Evolutionary conservation across 2,329 filamentous ascomycete species (phyloP).

Genomic region (Fusarium sp.): DNA sequence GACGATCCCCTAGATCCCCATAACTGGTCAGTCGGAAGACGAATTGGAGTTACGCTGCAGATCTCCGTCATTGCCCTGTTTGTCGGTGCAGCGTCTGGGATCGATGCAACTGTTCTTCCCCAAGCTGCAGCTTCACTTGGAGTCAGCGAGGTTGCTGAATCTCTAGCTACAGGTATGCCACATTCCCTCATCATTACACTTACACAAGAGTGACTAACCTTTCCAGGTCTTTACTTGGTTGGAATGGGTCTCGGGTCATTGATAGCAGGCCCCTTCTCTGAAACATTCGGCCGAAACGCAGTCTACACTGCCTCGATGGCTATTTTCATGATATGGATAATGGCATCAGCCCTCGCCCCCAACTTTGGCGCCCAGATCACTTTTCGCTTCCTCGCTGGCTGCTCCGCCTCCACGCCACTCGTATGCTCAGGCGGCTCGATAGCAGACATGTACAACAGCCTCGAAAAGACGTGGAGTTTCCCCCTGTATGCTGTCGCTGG

Average conservation of each 20-base stretch:
- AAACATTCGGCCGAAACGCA: constrained; percentile 56
- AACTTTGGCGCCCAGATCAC: constrained; percentile 59
- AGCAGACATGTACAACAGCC: constrained; percentile 55
- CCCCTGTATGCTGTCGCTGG: constrained; percentile 63
- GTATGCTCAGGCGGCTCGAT: constrained; percentile 59
- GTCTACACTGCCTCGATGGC: constrained; percentile 58
- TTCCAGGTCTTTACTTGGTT: constrained; percentile 50
- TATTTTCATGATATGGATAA: constrained; percentile 60
- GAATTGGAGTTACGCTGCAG: constrained; percentile 57
- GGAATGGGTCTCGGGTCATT: constrained; percentile 56
- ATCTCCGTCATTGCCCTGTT: constrained; percentile 63
- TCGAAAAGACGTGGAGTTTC: constrained; percentile 55
- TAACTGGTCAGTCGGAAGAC: constrained; percentile 58
- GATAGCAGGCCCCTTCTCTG: constrained; percentile 56
- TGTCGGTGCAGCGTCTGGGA: constrained; percentile 65
- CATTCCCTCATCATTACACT: fast-evolving
- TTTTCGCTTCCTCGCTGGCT: constrained; percentile 64
- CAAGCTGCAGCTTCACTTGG: constrained; percentile 61
- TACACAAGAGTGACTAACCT: not conserved
- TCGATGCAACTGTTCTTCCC: constrained; percentile 63
- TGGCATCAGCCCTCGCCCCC: constrained; percentile 59
- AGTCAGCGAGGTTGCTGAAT: constrained; percentile 64
- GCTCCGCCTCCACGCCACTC: constrained; percentile 61
- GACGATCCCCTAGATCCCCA: constrained; percentile 60
- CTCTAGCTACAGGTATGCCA: constrained; percentile 59